These are phyloP conservation scores for Hemisphaericaspora nanyangensis DNA, from an alignment of 805 yeast species.

Conservation along the genomic window DNA sequence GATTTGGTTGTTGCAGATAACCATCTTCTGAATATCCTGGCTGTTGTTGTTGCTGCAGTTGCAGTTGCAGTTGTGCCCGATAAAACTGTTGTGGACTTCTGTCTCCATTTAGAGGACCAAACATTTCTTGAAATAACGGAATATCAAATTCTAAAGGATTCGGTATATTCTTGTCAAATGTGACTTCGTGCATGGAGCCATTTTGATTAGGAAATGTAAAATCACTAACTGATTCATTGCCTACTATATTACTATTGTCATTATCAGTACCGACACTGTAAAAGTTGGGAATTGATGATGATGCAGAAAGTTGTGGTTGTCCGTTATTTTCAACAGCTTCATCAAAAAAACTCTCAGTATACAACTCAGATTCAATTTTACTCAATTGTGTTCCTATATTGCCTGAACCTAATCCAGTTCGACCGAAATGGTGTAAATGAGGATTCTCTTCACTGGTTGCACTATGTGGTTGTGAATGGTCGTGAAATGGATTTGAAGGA, in stretches of 20 bases:
- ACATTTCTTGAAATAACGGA: slow-evolving; percentile 8
- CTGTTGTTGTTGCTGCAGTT: too few species aligned
- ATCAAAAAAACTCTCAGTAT: slow-evolving; percentile 7
- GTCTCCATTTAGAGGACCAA: slow-evolving; percentile 3
- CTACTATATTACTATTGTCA: background rate
- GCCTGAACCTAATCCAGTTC: slow-evolving; percentile 9
- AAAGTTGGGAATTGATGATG: slow-evolving; percentile 11
- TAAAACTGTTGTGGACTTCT: background rate
- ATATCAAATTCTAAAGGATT: slow-evolving; percentile 7
- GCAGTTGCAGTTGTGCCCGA: background rate
- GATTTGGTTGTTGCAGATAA: too few species aligned
- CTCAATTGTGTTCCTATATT: slow-evolving; percentile 9
- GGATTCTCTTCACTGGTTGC: slow-evolving; percentile 4
- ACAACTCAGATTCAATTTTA: slow-evolving; percentile 10
- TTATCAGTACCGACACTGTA: slow-evolving; percentile 2
- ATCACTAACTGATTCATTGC: slow-evolving; percentile 4
- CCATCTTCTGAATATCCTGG: too few species aligned
- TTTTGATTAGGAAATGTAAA: background rate
- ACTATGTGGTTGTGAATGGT: background rate
- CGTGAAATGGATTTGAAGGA: slow-evolving; percentile 9
- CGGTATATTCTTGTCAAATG: slow-evolving; percentile 1
- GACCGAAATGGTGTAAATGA: slow-evolving; percentile 9
- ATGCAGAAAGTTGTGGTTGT: slow-evolving; percentile 7
- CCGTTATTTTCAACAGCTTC: slow-evolving; percentile 1
- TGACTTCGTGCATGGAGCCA: slow-evolving; percentile 4